Evolutionary conservation across 768 basidiomycete genomes (phyloP), one percentile per base, ranked within the genome.

Genomic region (Lentinula raphanica): DNA sequence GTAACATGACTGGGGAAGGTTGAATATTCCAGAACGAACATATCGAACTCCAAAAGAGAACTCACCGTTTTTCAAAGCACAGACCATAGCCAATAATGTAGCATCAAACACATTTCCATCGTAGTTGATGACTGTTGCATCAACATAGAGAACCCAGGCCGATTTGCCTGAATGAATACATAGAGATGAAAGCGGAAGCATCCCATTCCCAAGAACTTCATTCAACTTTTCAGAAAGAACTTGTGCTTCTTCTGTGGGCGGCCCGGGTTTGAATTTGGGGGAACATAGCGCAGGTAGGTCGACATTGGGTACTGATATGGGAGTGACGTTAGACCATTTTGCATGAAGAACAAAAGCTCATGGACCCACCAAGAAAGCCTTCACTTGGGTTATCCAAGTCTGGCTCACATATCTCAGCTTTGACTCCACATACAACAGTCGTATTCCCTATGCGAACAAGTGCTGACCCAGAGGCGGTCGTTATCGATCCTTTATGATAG

Each of bases 41-140:
- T 31, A 6, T 35, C 49, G 15, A 28, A 32, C 9, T 31, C 28
- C n/a, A 56, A 56, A 13, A 31, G 42, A 51, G 32, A 1, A 75
- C 90, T 49, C 64, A 96, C 94, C 89, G 60, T 94, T 92, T 68
- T 77, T 81, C 44, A 98, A 74, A 5, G 96, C 94, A 8, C 89
- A 85, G 49, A 94, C 83, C 78, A 95, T 90, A 0, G 93, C 92
- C 21, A 98, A 68, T 9, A 98, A 77, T 0, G 92, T 81, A 0
- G 97, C 93, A 63, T 99, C 97, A 59, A 95, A 93, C 1, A 81
- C 89, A 66, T 98, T 98, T 5, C 97, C 97, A 68, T 98, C 95
- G 67, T 96, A 97, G 73, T 97, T 98, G 62, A 99, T 92, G 68
- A 96, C 98, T 0, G 88, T 91, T 28, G 91, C 85, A 63, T 99